These are phyloP conservation scores for Aspergillus costaricaensis DNA, from an alignment of 2,329 filamentous ascomycete species.

Conservation along the genomic window DNA sequence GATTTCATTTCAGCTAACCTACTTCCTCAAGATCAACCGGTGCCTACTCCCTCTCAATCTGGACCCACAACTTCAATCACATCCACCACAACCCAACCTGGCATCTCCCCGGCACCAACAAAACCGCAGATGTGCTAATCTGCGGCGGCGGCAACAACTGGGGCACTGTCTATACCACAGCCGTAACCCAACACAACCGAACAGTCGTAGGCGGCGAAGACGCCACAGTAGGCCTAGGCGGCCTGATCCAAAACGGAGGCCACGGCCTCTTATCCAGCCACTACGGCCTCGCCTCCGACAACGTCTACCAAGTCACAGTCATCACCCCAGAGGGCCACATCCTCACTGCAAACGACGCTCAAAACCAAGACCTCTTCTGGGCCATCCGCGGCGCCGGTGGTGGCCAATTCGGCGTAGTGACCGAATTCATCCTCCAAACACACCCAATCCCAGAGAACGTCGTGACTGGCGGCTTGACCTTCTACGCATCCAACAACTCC, in stretches of 20 bases:
- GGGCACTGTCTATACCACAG: constrained; percentile 12
- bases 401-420: constrained; percentile 24
- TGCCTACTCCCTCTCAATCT: constrained; percentile 48
- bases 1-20: background rate
- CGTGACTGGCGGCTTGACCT: constrained; percentile 15
- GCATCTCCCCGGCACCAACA: constrained; percentile 14
- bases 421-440: constrained; percentile 24
- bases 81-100: constrained; percentile 28
- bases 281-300: constrained; percentile 29
- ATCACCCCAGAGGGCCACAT: constrained; percentile 32
- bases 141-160: constrained; percentile 22
- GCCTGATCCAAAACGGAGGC: constrained; percentile 33
- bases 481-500: constrained; percentile 7
- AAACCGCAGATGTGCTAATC: constrained; percentile 17
- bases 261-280: constrained; percentile 27
- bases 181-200: constrained; percentile 22
- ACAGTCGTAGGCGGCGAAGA: constrained; percentile 58
- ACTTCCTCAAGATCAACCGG: constrained; percentile 40
- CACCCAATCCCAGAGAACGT: constrained; percentile 22
- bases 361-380: constrained; percentile 53
- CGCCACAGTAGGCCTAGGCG: constrained; percentile 51
- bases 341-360: constrained; percentile 39
- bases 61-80: constrained; percentile 49
- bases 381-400: constrained; percentile 53
- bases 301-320: constrained; percentile 29